These are phyloP conservation scores for Toxicodendron radicans DNA, from an alignment of 345 rosid genomes.

Conservation along the genomic window DNA sequence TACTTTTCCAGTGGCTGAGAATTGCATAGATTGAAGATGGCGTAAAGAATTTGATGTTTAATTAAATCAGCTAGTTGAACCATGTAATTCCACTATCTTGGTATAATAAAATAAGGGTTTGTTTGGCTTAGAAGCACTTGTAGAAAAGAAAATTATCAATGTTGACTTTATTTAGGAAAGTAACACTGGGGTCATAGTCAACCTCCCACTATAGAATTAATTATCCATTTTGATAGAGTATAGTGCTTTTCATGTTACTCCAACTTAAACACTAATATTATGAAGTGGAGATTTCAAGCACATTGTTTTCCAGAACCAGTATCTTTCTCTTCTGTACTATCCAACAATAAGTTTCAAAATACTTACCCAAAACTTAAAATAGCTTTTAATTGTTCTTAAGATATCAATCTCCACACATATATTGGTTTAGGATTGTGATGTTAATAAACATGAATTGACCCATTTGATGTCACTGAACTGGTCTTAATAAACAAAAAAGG, in stretches of 20 bases:
- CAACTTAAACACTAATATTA: not conserved
- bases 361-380: not conserved
- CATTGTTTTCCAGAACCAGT: not conserved
- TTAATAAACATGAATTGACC: too few species aligned
- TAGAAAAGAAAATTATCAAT: conserved; percentile 4
- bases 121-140: conserved; percentile 3
- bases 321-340: not conserved
- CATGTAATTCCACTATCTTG: not conserved
- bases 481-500: not conserved
- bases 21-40: not conserved
- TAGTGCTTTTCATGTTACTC: conserved; percentile 17
- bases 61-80: not conserved
- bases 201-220: conserved; percentile 25
- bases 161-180: conserved; percentile 21
- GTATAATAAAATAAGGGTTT: not conserved
- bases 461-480: too few species aligned
- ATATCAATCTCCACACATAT: too few species aligned
- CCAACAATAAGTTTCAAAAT: not conserved
- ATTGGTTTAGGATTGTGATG: too few species aligned
- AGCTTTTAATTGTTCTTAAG: not conserved
- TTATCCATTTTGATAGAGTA: conserved; percentile 7
- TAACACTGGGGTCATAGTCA: conserved; percentile 17
- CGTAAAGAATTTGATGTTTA: not conserved
- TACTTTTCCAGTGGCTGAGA: not conserved
- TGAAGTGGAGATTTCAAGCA: not conserved